A percentile compares a stretch with the other conserved stretches of the same genome.
Evolutionary conservation across 805 yeast species (phyloP).

Genomic region (Starmerella ratchasimensis): DNA sequence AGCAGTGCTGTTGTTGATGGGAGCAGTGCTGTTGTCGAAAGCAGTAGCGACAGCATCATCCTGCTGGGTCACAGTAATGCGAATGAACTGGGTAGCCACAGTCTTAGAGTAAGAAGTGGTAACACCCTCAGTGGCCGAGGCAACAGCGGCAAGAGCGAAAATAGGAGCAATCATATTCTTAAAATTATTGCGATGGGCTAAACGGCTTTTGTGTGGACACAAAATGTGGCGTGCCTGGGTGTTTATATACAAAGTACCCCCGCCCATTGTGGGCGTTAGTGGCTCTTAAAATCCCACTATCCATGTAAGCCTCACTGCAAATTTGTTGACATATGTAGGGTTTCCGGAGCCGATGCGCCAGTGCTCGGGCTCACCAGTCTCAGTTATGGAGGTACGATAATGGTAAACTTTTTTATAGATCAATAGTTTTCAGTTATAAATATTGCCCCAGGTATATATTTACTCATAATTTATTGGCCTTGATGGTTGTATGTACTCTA

Average conservation of each 20-base stretch:
- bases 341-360: neutral
- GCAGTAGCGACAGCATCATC: neutral
- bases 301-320: too few species aligned
- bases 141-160: constrained; percentile 1
- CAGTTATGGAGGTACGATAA: neutral
- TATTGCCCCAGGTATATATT: too few species aligned
- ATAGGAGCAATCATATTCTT: constrained; percentile 4
- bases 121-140: constrained; percentile 1
- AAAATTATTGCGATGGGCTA: neutral
- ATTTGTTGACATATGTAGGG: neutral
- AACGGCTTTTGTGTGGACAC: neutral
- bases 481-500: too few species aligned
- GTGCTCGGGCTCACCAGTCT: neutral
- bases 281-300: too few species aligned
- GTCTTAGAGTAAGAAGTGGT: constrained; percentile 2
- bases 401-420: neutral
- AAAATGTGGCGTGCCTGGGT: neutral
- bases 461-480: too few species aligned
- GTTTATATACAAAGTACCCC: neutral
- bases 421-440: neutral
- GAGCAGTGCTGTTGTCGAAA: neutral
- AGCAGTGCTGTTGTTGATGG: neutral
- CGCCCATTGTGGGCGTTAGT: neutral
- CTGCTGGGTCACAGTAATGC: constrained; percentile 6
- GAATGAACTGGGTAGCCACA: constrained; percentile 7